phyloP scores from a whole-genome alignment of 2,329 filamentous ascomycete species.

The Aspergillus pseudoterreus region DNA sequence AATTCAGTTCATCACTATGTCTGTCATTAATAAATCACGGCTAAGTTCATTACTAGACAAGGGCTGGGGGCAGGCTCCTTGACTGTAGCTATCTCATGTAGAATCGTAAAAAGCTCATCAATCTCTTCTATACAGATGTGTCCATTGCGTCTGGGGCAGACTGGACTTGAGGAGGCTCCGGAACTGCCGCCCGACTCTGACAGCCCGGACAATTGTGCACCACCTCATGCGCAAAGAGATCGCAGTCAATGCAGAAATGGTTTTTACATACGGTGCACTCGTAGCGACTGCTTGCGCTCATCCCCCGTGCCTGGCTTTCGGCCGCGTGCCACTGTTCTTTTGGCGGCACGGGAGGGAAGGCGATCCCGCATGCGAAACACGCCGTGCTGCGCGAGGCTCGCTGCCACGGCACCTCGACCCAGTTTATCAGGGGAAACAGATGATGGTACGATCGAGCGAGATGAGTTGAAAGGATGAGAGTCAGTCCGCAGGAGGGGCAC shows the following conservation, averaged over 20 bases:
- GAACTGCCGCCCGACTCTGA: conserved; percentile 43
- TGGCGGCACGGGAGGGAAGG: conserved; percentile 59
- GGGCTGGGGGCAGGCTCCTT: too few species aligned
- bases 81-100: neutral
- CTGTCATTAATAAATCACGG: too few species aligned
- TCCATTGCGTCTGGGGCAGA: conserved; percentile 34
- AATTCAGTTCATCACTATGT: too few species aligned
- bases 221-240: conserved; percentile 90
- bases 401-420: conserved; percentile 83
- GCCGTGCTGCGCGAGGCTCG: conserved; percentile 59
- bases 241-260: conserved; percentile 98
- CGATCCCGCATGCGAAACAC: conserved; percentile 74
- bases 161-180: conserved; percentile 9
- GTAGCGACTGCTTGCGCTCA: conserved; percentile 84
- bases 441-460: conserved; percentile 91
- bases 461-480: conserved; percentile 90
- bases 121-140: conserved; percentile 14
- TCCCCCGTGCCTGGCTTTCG: conserved; percentile 53
- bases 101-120: neutral
- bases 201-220: conserved; percentile 96
- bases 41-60: too few species aligned
- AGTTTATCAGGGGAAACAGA: conserved; percentile 84
- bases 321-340: conserved; percentile 32
- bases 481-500: conserved; percentile 86
- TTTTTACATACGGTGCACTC: conserved; percentile 80